These are phyloP conservation scores for Trametes gibbosa DNA, from an alignment of 768 basidiomycete genomes.

Conservation along the genomic window DNA sequence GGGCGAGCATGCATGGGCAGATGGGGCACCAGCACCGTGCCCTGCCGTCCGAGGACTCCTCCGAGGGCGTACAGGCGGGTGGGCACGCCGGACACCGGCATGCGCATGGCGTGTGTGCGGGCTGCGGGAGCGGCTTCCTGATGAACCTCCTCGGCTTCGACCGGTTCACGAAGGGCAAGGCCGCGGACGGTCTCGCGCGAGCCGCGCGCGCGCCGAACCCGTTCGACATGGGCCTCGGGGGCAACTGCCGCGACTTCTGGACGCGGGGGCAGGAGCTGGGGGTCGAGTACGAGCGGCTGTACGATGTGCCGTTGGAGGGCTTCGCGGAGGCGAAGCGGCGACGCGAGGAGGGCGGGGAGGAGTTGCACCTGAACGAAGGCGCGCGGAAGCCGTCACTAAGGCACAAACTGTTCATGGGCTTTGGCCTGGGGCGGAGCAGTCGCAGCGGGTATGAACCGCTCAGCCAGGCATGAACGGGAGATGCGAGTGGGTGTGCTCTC, in stretches of 20 bases:
- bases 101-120: slow-evolving; percentile 35
- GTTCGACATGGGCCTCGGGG: slow-evolving; percentile 77
- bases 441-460: slow-evolving; percentile 64
- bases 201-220: slow-evolving; percentile 82
- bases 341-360: slow-evolving; percentile 54
- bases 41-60: slow-evolving; percentile 29
- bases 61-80: slow-evolving; percentile 45
- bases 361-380: slow-evolving; percentile 32
- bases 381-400: slow-evolving; percentile 39
- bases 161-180: slow-evolving; percentile 88
- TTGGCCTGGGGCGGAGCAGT: slow-evolving; percentile 49
- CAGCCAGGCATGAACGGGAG: slow-evolving; percentile 41
- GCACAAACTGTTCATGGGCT: slow-evolving; percentile 55
- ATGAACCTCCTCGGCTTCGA: slow-evolving; percentile 93
- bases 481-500: neutral
- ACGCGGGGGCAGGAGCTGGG: slow-evolving; percentile 78
- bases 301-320: slow-evolving; percentile 86
- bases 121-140: slow-evolving; percentile 61
- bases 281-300: slow-evolving; percentile 86
- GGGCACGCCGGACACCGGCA: slow-evolving; percentile 41
- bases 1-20: slow-evolving; percentile 62
- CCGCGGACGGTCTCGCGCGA: slow-evolving; percentile 79
- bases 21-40: slow-evolving; percentile 71
- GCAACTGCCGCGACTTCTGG: slow-evolving; percentile 96
- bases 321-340: slow-evolving; percentile 72